Evolutionary conservation across 2,329 filamentous ascomycete genomes (phyloP).

Genomic region (Exophiala mesophila): DNA sequence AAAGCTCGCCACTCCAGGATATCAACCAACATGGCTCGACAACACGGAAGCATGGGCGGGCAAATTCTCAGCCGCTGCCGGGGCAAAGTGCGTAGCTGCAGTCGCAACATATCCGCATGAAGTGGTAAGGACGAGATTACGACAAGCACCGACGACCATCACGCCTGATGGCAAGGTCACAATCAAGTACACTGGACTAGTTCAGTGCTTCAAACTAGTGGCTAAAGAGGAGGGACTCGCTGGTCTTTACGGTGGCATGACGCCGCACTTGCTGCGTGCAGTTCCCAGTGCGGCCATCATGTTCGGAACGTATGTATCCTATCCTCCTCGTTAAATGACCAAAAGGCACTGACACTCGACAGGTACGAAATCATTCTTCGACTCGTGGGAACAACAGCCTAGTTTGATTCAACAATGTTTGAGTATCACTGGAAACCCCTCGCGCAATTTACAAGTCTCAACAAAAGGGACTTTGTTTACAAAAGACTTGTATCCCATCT

Average conservation of each 20-base stretch:
- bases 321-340: no score
- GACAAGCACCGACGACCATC: constrained; percentile 81
- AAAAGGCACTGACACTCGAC: constrained; percentile 13
- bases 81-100: constrained; percentile 79
- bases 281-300: constrained; percentile 93
- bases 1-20: constrained; percentile 52
- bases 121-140: constrained; percentile 75
- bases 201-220: constrained; percentile 83
- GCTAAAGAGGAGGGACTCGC: constrained; percentile 84
- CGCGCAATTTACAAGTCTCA: no score
- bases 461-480: no score
- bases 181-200: constrained; percentile 80
- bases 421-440: no score
- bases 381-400: constrained; percentile 34
- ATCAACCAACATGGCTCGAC: constrained; percentile 66
- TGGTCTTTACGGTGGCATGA: constrained; percentile 83
- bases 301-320: constrained; percentile 71
- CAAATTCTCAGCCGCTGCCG: constrained; percentile 71
- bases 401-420: no score
- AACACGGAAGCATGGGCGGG: constrained; percentile 71
- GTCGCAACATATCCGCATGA: constrained; percentile 89
- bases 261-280: constrained; percentile 83
- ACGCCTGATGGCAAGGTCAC: constrained; percentile 56
- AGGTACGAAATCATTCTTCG: constrained; percentile 35
- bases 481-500: not conserved